phyloP scores from a whole-genome alignment of 805 yeast species.

The Zygoascus bituminiphila region DNA sequence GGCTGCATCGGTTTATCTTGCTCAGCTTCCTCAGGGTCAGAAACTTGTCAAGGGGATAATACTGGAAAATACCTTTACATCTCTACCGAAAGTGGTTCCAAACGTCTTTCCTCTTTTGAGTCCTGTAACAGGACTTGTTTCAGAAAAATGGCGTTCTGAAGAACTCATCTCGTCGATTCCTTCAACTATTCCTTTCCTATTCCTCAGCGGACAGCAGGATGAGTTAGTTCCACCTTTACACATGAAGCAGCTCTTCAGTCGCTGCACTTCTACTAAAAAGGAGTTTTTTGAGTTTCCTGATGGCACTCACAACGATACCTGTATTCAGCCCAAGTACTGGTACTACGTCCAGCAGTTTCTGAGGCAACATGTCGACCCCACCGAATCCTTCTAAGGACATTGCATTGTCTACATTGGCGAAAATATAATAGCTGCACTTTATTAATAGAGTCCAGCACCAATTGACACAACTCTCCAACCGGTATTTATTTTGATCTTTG shows the following conservation, averaged over 20 bases:
- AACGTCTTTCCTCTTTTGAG: constrained; percentile 63
- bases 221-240: constrained; percentile 90
- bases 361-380: constrained; percentile 9
- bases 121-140: constrained; percentile 52
- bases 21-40: constrained; percentile 40
- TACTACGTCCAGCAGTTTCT: constrained; percentile 46
- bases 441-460: too few species aligned
- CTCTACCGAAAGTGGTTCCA: constrained; percentile 51
- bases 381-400: constrained; percentile 1
- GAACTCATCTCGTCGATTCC: constrained; percentile 43
- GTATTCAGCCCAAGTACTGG: constrained; percentile 73
- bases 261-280: constrained; percentile 46
- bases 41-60: constrained; percentile 52
- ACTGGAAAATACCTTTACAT: constrained; percentile 79
- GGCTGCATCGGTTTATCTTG: constrained; percentile 82
- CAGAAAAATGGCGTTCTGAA: constrained; percentile 80
- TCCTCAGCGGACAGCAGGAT: constrained; percentile 67
- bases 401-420: too few species aligned
- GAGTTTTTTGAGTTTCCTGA: constrained; percentile 44
- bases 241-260: constrained; percentile 51
- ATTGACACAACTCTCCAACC: too few species aligned
- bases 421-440: too few species aligned
- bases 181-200: constrained; percentile 51
- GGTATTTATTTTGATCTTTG: too few species aligned
- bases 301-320: constrained; percentile 79